These are phyloP conservation scores for Acrodontium crateriforme DNA, from an alignment of 2,329 filamentous ascomycete genomes.

Conservation along the genomic window DNA sequence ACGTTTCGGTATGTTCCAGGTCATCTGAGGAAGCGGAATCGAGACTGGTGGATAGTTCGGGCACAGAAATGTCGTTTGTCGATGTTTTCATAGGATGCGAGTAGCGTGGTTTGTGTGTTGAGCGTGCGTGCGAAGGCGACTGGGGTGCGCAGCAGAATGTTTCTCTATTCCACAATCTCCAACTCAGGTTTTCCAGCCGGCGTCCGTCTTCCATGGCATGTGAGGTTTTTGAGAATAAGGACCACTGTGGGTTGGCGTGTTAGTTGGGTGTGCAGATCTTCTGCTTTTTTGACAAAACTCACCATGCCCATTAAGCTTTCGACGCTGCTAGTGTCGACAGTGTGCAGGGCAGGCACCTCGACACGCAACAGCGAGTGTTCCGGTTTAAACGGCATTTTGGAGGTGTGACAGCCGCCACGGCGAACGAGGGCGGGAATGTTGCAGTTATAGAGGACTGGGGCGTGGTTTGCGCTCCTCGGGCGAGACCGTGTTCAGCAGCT, in stretches of 20 bases:
- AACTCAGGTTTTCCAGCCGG: conserved; percentile 86
- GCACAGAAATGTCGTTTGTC: conserved; percentile 19
- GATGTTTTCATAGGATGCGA: conserved; percentile 3
- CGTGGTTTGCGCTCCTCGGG: too few species aligned
- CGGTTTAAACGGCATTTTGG: conserved; percentile 67
- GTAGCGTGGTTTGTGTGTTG: conserved; percentile 7
- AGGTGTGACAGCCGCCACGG: too few species aligned
- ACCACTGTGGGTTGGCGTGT: conserved; percentile 12
- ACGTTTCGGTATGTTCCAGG: not conserved
- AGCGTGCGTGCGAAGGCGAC: conserved; percentile 22
- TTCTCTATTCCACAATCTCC: conserved; percentile 89
- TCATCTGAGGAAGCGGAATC: conserved; percentile 31
- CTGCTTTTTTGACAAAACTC: too few species aligned
- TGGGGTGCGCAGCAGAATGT: conserved; percentile 71
- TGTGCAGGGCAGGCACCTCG: conserved; percentile 81
- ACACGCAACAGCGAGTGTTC: conserved; percentile 80
- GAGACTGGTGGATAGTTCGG: conserved; percentile 34
- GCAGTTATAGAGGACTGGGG: too few species aligned
- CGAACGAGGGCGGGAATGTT: too few species aligned
- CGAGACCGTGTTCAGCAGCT: too few species aligned
- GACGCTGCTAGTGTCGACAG: conserved; percentile 83
- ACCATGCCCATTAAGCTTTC: conserved; percentile 85
- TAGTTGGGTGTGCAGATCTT: conserved; percentile 13
- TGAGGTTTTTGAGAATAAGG: conserved; percentile 88
- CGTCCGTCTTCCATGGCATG: conserved; percentile 88